Conservation (phyloP, 1,139 yeast genomes). For the Yamadazyma blattariae region DNA sequence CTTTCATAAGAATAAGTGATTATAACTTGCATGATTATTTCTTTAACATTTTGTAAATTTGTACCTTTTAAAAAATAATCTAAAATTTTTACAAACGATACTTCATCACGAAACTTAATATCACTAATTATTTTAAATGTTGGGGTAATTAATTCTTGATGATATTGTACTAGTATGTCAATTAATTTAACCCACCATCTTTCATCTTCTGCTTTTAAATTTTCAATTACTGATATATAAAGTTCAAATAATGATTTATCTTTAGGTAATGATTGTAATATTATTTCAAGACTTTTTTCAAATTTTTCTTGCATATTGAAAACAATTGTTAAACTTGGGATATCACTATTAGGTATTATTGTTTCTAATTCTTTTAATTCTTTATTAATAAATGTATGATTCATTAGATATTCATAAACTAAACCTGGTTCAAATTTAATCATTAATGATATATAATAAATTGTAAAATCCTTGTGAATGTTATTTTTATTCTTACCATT, state of each 20-base stretch:
- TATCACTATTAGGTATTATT: constrained; percentile 18
- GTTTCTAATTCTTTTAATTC: constrained; percentile 14
- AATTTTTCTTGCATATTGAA: constrained; percentile 19
- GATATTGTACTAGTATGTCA: constrained; percentile 23
- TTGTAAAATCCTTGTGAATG: constrained; percentile 2
- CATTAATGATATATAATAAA: constrained; percentile 33
- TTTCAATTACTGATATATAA: constrained; percentile 24
- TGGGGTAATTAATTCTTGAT: constrained; percentile 40
- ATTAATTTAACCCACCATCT: constrained; percentile 39
- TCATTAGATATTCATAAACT: constrained; percentile 15
- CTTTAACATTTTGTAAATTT: constrained; percentile 53
- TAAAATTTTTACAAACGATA: constrained; percentile 49
- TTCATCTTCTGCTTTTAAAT: constrained; percentile 35
- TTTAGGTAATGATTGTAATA: constrained; percentile 15
- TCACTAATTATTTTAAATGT: constrained; percentile 51
- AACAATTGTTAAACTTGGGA: constrained; percentile 32
- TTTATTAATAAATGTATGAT: background rate
- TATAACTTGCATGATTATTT: constrained; percentile 60
- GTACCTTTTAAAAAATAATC: constrained; percentile 40
- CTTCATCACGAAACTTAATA: constrained; percentile 28
- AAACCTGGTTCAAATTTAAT: constrained; percentile 18
- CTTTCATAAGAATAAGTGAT: constrained; percentile 64
- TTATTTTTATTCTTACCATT: no score
- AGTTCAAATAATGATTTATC: constrained; percentile 17
- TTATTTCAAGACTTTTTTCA: constrained; percentile 25